Evolutionary conservation across 768 basidiomycete genomes (phyloP).

Genomic region (Boletus patriciae): DNA sequence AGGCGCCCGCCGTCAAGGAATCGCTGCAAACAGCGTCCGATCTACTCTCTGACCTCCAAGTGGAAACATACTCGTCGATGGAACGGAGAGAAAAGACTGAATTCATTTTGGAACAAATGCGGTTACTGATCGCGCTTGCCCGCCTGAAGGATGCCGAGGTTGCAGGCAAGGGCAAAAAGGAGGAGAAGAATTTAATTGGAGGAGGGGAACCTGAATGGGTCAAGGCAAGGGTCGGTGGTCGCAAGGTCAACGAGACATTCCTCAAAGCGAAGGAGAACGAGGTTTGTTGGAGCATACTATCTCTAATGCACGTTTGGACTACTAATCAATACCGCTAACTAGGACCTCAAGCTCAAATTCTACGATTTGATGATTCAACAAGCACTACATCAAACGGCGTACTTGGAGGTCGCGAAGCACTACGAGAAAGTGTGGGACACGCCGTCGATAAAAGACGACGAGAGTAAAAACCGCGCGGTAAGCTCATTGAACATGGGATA

Average conservation of each 20-base stretch:
- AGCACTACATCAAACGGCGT: slow-evolving; percentile 78
- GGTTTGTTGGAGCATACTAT: slow-evolving; percentile 45
- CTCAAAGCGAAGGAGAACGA: slow-evolving; percentile 87
- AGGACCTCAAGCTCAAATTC: slow-evolving; percentile 96
- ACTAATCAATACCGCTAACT: slow-evolving; percentile 4
- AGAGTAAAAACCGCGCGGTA: slow-evolving; percentile 67
- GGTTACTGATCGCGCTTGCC: slow-evolving; percentile 77
- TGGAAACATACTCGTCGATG: slow-evolving; percentile 99
- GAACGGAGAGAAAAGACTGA: slow-evolving; percentile 97
- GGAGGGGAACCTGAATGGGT: slow-evolving; percentile 91
- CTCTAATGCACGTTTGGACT: background rate
- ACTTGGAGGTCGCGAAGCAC: slow-evolving; percentile 92
- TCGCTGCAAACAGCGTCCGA: slow-evolving; percentile 86
- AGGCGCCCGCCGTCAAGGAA: slow-evolving; percentile 50
- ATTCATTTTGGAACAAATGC: slow-evolving; percentile 97
- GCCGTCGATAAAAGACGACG: slow-evolving; percentile 87
- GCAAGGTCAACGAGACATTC: slow-evolving; percentile 93
- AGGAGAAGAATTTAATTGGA: slow-evolving; percentile 53
- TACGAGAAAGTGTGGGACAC: slow-evolving; percentile 98
- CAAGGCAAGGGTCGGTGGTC: slow-evolving; percentile 85
- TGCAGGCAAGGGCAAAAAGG: slow-evolving; percentile 51
- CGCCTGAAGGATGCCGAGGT: slow-evolving; percentile 70
- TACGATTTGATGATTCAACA: slow-evolving; percentile 97
- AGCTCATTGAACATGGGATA: slow-evolving; percentile 24
- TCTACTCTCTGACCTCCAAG: slow-evolving; percentile 90